A percentile compares a stretch with the other conserved stretches of the same genome.
These are phyloP conservation scores for Phaeoacremonium minimum DNA, from an alignment of 2,329 filamentous ascomycete species.

Conservation along the genomic window DNA sequence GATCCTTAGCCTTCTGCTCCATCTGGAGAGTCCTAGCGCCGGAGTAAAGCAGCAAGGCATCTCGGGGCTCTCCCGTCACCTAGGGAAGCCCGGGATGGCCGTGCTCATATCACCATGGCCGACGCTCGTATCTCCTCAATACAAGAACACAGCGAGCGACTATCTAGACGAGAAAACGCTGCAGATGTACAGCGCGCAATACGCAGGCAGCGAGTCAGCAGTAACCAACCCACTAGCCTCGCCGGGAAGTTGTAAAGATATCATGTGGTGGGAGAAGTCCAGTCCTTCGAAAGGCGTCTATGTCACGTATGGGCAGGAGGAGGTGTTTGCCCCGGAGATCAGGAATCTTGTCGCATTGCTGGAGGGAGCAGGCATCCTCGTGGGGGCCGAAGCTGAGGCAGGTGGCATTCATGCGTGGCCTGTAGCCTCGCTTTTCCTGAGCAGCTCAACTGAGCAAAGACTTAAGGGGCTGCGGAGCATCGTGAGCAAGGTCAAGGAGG, in stretches of 20 bases:
- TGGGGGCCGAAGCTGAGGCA: constrained; percentile 55
- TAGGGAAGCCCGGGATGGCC: constrained; percentile 51
- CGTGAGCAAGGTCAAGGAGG: constrained; percentile 29
- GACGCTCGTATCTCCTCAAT: constrained; percentile 63
- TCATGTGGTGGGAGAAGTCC: constrained; percentile 61
- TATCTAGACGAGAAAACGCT: constrained; percentile 67
- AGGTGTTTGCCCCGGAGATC: constrained; percentile 72
- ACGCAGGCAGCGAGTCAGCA: constrained; percentile 48
- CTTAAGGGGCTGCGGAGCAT: constrained; percentile 44
- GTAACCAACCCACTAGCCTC: constrained; percentile 57
- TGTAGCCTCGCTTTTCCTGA: constrained; percentile 60
- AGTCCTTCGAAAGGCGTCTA: constrained; percentile 64
- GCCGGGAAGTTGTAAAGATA: constrained; percentile 65
- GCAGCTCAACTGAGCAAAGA: constrained; percentile 41
- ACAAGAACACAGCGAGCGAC: constrained; percentile 68
- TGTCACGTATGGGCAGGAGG: constrained; percentile 70
- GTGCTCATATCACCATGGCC: constrained; percentile 79
- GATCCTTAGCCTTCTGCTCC: constrained; percentile 67
- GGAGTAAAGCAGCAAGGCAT: constrained; percentile 1
- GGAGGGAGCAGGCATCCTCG: constrained; percentile 44
- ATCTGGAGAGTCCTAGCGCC: constrained; percentile 41
- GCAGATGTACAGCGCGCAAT: constrained; percentile 66
- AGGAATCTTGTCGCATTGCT: constrained; percentile 53
- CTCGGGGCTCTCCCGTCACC: constrained; percentile 21
- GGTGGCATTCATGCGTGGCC: constrained; percentile 81